Base-by-base conservation (phyloP, 345 rosid species). In the Microthlaspi erraticum region DNA sequence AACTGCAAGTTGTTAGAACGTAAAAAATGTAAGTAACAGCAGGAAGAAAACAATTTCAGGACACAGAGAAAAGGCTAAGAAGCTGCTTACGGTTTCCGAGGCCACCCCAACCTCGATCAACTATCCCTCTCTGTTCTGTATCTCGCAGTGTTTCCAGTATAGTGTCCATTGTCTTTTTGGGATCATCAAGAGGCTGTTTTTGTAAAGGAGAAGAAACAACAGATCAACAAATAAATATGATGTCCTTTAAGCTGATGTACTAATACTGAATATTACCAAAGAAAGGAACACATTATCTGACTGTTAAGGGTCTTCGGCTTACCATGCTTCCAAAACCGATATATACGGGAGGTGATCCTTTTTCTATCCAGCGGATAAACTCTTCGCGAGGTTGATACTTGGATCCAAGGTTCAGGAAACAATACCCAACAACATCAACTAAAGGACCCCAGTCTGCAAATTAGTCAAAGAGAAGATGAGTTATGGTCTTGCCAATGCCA, bases 251-350 rank as follows among this genome's bases (percentile, higher is more conserved):
- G 66, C 43, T 33, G 18, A 23, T 17, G 36, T 36, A n/a, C 12
- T 44, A 56, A 6, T 5, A 73, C 53, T 42, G 4, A 46, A 49
- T 59, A 41, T 10, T 29, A 38, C 44, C 33, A 7, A 58, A 50
- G 12, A 10, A 43, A 43, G 18, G 39, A 18, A 46, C 57, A 46
- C 2, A 34, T 45, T 64, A 45, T 45, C 17, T 17, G 29, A 53
- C 31, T 34, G 12, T n/a, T 19, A 53, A 34, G 19, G 37, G 34
- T 72, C 60, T 38, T 67, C 13, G 56, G 39, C 84, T 70, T 88
- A 91, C 99, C 99, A 94, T 94, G 89, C 99, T 94, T 51, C 99
- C 99, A 73, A 94, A 94, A 52, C 99, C 97, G 57, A 94, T 83
- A 83, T 94, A 94, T 68, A 91, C 74, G 18, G 99, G 99, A 32